Percentiles rank a stretch among this genome's conserved stretches.
These are phyloP conservation scores for Chaetomium sp. DNA, from an alignment of 2,329 filamentous ascomycete genomes.

Conservation along the genomic window DNA sequence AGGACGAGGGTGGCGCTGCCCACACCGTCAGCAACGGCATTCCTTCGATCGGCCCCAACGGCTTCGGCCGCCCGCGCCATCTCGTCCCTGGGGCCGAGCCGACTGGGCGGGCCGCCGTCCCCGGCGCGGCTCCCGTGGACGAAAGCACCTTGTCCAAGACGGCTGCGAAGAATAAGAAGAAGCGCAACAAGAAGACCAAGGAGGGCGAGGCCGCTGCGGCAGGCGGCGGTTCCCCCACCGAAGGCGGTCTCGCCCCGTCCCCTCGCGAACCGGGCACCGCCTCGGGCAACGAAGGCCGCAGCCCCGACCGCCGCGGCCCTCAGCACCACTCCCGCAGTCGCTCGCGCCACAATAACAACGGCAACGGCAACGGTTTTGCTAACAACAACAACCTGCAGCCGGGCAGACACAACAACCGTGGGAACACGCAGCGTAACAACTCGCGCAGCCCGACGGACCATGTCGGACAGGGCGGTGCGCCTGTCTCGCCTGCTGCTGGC, in stretches of 20 bases:
- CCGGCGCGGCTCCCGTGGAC: slow-evolving; percentile 62
- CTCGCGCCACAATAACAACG: slow-evolving; percentile 43
- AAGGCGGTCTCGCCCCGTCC: slow-evolving; percentile 44
- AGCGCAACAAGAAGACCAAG: slow-evolving; percentile 84
- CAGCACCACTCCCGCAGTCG: slow-evolving; percentile 44
- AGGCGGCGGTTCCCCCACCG: slow-evolving; percentile 25
- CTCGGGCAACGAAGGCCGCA: slow-evolving; percentile 49
- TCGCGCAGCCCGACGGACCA: slow-evolving; percentile 25
- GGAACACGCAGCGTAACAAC: slow-evolving; percentile 41
- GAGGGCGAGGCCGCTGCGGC: slow-evolving; percentile 58
- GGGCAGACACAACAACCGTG: slow-evolving; percentile 38
- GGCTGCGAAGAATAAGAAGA: slow-evolving; percentile 97
- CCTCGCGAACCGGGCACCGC: slow-evolving; percentile 35
- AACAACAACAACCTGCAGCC: slow-evolving; percentile 30
- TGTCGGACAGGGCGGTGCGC: not conserved
- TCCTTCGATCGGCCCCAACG: slow-evolving; percentile 63
- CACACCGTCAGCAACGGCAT: slow-evolving; percentile 75
- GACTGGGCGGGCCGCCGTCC: slow-evolving; percentile 54
- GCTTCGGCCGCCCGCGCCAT: slow-evolving; percentile 71
- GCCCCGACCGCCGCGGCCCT: slow-evolving; percentile 57
- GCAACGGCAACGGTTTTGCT: slow-evolving; percentile 26
- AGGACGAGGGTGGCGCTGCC: slow-evolving; percentile 87
- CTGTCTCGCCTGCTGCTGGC: slow-evolving; percentile 20
- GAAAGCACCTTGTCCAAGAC: slow-evolving; percentile 76
- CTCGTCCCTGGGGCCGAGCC: slow-evolving; percentile 83